A percentile compares a stretch with the other conserved stretches of the same genome.
Conservation (phyloP, 202 grass and related monocot genomes). For the Digitaria exilis region DNA sequence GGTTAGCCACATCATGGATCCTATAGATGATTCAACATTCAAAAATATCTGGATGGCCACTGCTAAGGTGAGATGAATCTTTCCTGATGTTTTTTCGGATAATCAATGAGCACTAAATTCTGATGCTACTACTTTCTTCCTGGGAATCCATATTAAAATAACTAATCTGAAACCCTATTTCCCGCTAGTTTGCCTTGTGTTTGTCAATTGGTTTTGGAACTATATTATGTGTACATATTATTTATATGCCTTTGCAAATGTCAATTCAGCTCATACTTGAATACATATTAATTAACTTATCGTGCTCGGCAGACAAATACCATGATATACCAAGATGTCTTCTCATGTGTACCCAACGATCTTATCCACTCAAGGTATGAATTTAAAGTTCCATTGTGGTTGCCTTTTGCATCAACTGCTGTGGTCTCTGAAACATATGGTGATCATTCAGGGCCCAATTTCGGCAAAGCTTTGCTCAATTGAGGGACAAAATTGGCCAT, state of each 20-base stretch:
- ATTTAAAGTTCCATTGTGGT: constrained; percentile 20
- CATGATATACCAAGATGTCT: constrained; percentile 93
- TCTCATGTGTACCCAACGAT: constrained; percentile 93
- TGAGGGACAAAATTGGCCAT: constrained; percentile 86
- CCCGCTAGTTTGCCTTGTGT: not conserved
- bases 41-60: constrained; percentile 94
- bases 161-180: constrained; percentile 21
- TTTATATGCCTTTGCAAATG: constrained; percentile 1
- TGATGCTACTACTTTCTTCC: constrained; percentile 12
- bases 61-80: constrained; percentile 70
- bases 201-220: not conserved
- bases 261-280: constrained; percentile 13
- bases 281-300: constrained; percentile 21
- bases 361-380: constrained; percentile 90
- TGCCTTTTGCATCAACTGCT: constrained; percentile 1
- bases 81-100: not conserved
- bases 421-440: constrained; percentile 35
- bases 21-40: constrained; percentile 80
- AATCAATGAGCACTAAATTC: not conserved
- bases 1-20: constrained; percentile 87
- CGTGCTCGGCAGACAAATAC: constrained; percentile 77
- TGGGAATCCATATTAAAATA: not conserved
- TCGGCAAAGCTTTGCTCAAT: constrained; percentile 70
- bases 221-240: not conserved
- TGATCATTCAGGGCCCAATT: constrained; percentile 63